Evolutionary conservation across 2,329 filamentous ascomycete genomes (phyloP).

Genomic region (Epichloe gansuensis): DNA sequence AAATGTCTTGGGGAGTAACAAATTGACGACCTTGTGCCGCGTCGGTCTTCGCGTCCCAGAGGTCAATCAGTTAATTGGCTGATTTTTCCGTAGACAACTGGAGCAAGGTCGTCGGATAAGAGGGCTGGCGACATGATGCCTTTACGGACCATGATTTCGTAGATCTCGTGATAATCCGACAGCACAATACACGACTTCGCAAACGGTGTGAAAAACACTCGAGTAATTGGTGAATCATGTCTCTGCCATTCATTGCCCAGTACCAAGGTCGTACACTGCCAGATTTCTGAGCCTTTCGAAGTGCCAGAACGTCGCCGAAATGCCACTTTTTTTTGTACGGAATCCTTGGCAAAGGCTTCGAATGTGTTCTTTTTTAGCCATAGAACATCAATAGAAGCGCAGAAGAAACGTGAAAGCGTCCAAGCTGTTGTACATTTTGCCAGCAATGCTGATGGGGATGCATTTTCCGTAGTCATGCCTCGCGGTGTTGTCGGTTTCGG

Average conservation of each 20-base stretch:
- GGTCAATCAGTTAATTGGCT: constrained; percentile 13
- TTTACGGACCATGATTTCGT: not conserved
- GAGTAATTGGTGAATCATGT: not conserved
- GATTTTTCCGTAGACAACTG: constrained; percentile 18
- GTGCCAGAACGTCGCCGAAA: not conserved
- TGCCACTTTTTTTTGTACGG: not conserved
- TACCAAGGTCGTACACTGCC: not conserved
- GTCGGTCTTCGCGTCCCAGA: constrained; percentile 19
- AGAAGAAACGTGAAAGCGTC: not conserved
- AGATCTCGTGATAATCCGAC: not conserved
- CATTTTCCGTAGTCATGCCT: not conserved
- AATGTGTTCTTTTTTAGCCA: not conserved
- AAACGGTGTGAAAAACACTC: not conserved
- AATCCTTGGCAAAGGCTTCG: not conserved
- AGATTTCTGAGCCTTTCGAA: not conserved
- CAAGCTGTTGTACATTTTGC: not conserved
- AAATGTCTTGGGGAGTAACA: constrained; percentile 16
- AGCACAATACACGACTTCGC: not conserved
- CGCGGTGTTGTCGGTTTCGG: not conserved
- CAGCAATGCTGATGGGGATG: not conserved
- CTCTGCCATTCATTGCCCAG: not conserved
- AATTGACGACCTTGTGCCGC: constrained; percentile 18
- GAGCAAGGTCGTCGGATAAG: constrained; percentile 15
- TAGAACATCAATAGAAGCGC: not conserved
- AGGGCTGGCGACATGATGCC: constrained; percentile 19